Percentiles rank a stretch among this genome's conserved stretches.
phyloP scores from a whole-genome alignment of 179 eudicot species.

The Carnegiea gigantea region DNA sequence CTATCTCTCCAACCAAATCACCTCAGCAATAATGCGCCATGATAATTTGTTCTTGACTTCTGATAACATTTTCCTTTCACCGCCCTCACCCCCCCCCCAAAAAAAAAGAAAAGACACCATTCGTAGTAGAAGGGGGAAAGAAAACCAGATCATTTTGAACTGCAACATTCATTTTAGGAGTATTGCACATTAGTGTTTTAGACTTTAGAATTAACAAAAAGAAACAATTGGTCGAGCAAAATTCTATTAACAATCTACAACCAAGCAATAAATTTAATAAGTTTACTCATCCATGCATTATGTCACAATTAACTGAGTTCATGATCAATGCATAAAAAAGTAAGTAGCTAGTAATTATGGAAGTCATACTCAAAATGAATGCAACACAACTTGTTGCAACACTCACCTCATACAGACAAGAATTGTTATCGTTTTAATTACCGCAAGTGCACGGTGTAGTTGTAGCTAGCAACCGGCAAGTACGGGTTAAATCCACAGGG shows the following conservation, averaged over 20 bases:
- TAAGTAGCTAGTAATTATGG: background rate
- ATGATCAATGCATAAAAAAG: background rate
- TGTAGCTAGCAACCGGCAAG: too few species aligned
- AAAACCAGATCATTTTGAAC: background rate
- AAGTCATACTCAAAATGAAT: background rate
- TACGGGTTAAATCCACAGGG: too few species aligned
- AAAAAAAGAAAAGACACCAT: too few species aligned
- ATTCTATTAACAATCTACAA: background rate
- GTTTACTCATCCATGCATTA: background rate
- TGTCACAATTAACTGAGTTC: background rate
- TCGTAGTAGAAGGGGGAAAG: background rate
- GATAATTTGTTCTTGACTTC: background rate
- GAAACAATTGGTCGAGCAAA: background rate
- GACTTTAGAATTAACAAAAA: background rate
- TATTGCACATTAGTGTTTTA: background rate
- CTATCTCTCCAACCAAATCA: background rate
- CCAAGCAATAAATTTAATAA: background rate
- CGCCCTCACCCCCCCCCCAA: background rate
- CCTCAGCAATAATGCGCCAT: background rate
- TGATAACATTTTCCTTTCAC: background rate
- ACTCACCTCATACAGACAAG: background rate
- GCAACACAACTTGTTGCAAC: too few species aligned
- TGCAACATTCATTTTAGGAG: background rate
- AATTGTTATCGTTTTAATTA: too few species aligned
- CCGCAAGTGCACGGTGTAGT: too few species aligned